Conservation (phyloP, 2,329 filamentous ascomycete species). For the Geoglossum cookeanum region DNA sequence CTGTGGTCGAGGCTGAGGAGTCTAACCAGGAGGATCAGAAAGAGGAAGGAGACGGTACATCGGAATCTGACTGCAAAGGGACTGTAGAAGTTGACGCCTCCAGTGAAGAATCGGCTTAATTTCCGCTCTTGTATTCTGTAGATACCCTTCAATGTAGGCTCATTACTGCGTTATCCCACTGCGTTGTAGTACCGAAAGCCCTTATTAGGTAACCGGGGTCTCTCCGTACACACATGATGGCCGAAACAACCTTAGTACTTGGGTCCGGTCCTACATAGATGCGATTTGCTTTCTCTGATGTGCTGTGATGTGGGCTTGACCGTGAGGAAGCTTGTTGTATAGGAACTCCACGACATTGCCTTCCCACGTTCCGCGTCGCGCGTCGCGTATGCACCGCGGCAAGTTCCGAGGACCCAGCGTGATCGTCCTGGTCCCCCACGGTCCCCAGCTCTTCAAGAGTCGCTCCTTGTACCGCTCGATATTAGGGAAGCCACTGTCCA, state of each 20-base stretch:
- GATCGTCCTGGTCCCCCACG: neutral
- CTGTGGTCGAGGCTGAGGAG: slow-evolving; percentile 4
- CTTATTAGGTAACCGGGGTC: neutral
- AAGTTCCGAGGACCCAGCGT: neutral
- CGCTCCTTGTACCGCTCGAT: neutral
- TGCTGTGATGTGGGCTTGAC: too few relatives aligned
- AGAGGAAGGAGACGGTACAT: slow-evolving; percentile 1
- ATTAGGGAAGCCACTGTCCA: neutral
- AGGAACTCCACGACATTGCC: too few relatives aligned
- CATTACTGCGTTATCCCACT: neutral
- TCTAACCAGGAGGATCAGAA: neutral
- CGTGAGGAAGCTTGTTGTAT: too few relatives aligned
- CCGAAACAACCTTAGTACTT: too few relatives aligned
- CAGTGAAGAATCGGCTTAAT: neutral
- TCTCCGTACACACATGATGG: too few relatives aligned
- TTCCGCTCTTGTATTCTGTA: neutral
- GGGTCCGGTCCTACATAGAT: too few relatives aligned
- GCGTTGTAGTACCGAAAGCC: neutral
- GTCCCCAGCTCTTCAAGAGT: neutral
- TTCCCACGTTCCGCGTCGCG: neutral
- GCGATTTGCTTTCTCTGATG: too few relatives aligned
- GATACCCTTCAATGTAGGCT: neutral
- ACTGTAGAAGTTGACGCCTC: slow-evolving; percentile 10
- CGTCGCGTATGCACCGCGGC: neutral
- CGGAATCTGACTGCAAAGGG: slow-evolving; percentile 15